Base-by-base conservation (phyloP, 2,329 filamentous ascomycete genomes). In the Aspergillus sp. region DNA sequence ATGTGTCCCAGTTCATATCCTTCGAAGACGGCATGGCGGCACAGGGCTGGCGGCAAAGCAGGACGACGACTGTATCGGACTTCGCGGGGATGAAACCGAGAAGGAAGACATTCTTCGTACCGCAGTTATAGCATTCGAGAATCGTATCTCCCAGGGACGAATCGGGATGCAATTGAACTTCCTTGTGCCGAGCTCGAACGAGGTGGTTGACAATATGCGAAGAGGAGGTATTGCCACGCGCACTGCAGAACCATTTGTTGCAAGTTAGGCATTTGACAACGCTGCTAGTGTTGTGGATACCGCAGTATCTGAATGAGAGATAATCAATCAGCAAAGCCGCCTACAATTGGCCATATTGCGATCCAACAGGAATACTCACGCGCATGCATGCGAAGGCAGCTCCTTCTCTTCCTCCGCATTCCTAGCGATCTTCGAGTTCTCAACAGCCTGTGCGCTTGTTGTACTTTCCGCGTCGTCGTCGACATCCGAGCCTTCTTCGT, bases 1-100 rank as follows among this genome's bases (percentile, higher is more conserved):
- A 95, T 5, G 90, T 94, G 67, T 98, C 93, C 93, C 93, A 98
- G 68, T 93, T 98, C 90, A 98, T 97, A 63, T 98, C 93, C 72
- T 98, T 98, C 56, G 89, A 91, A 30, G 93, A 97, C 1, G 90
- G 87, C 73, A 88, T 91, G 23, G 93, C 86, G 30, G 91, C 93
- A 69, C 93, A 98, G 42, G 93, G 93, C 70, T 97, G 93, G 52
- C 93, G 90, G 68, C 93, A 98, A 33, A 98, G 80, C 41, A 98
- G 82, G 20, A 98, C 93, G 6, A 98, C 94, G 23, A 98, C 93
- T 0, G 93, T 96, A 63, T 98, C 94, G 9, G 93, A 97, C 67
- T 98, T 98, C 48, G 93, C 93, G 7, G 93, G 94, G 59, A 98
- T 98, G 67, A 98, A 98, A 5, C 93, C 93, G 23, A 98, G 84